phyloP scores from a whole-genome alignment of 2,329 filamentous ascomycete species.

The Fusarium lyarnte region DNA sequence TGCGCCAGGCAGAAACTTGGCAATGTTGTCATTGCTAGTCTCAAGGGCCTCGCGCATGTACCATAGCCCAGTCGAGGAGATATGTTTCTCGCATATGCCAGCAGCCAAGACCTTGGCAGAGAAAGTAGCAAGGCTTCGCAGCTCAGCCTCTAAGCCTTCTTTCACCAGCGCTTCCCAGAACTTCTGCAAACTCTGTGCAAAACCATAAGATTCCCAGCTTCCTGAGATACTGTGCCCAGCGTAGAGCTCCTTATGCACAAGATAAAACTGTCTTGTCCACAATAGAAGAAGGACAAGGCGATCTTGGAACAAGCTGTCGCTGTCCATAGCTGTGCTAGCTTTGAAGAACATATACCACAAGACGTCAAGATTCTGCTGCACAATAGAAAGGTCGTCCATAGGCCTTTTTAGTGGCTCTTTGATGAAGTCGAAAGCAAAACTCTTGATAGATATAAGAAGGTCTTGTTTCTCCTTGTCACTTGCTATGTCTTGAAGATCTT shows the following conservation, averaged over 20 bases:
- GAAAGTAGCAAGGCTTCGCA: neutral
- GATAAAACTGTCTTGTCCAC: slow-evolving; percentile 1
- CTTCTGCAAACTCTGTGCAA: neutral
- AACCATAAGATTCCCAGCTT: slow-evolving; percentile 11
- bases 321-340: neutral
- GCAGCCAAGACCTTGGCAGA: neutral
- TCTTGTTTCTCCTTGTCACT: neutral
- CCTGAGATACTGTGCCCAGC: accelerated
- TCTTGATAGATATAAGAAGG: neutral
- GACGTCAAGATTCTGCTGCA: neutral
- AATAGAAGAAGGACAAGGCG: neutral
- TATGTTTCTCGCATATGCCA: neutral
- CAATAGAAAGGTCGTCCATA: neutral
- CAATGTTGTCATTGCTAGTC: neutral
- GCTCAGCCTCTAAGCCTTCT: neutral
- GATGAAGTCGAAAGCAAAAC: neutral
- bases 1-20: neutral
- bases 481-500: neutral
- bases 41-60: slow-evolving; percentile 1
- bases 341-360: neutral
- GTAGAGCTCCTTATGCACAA: neutral
- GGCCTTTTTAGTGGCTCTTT: neutral
- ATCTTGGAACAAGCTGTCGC: neutral
- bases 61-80: neutral
- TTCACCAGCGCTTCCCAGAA: neutral